A percentile compares a stretch with the other conserved stretches of the same genome.
Evolutionary conservation across 345 rosid genomes (phyloP).

Genomic region (Lagerstroemia speciosa): DNA sequence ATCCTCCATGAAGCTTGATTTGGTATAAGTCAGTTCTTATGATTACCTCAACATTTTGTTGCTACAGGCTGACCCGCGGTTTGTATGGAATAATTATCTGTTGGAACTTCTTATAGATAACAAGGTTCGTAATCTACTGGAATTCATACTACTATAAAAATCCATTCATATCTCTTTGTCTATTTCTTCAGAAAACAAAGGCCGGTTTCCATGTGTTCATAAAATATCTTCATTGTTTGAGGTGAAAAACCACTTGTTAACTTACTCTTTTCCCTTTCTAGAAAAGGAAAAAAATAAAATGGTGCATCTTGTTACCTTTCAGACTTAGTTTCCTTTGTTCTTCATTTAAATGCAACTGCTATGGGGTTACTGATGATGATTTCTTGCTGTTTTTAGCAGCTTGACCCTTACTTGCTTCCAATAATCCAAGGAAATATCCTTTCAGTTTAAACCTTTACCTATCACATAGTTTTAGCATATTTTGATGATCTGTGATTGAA

Average conservation of each 20-base stretch:
- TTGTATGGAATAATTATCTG: constrained; percentile 97
- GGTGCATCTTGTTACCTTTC: neutral
- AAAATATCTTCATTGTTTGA: neutral
- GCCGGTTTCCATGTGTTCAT: neutral
- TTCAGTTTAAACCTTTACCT: constrained; percentile 18
- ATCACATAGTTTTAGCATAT: constrained; percentile 9
- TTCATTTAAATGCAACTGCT: neutral
- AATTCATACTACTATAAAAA: constrained; percentile 12
- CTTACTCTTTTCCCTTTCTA: neutral
- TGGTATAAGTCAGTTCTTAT: neutral
- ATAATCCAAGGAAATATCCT: constrained; percentile 98
- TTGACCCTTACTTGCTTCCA: constrained; percentile 88
- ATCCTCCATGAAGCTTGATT: neutral
- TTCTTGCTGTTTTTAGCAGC: constrained; percentile 46
- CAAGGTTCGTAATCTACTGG: constrained; percentile 45
- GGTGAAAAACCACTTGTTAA: neutral
- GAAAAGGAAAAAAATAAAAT: neutral
- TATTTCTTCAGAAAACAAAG: neutral
- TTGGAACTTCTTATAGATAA: constrained; percentile 85
- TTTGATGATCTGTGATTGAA: neutral
- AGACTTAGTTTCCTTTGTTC: neutral
- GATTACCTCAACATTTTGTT: neutral
- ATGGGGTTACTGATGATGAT: constrained; percentile 1
- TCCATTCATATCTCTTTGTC: constrained; percentile 3
- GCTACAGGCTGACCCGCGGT: constrained; percentile 92